These are phyloP conservation scores for Boletus smithii DNA, from an alignment of 1,284 basidiomycete genomes.

Conservation along the genomic window DNA sequence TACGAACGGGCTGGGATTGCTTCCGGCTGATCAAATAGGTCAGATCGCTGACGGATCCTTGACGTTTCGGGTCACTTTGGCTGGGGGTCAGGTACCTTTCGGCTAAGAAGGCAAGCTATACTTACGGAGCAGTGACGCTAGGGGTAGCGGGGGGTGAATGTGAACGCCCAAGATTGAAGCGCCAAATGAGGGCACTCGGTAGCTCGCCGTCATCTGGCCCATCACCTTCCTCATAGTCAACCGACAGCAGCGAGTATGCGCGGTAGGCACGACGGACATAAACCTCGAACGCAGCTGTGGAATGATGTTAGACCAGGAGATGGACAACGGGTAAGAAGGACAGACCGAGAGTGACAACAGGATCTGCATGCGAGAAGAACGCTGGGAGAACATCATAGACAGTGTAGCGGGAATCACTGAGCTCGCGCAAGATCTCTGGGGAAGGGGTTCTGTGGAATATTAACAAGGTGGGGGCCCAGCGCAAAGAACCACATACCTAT, in stretches of 20 bases:
- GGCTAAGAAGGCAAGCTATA: conserved; percentile 14
- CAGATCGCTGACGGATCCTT: conserved; percentile 91
- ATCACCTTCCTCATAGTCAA: conserved; percentile 93
- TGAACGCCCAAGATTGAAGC: conserved; percentile 88
- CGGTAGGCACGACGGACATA: conserved; percentile 96
- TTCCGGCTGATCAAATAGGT: conserved; percentile 84
- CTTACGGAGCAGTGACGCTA: conserved; percentile 62
- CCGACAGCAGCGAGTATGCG: conserved; percentile 87
- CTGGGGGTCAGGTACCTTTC: conserved; percentile 18
- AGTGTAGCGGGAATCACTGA: conserved; percentile 94
- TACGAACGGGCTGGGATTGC: conserved; percentile 83
- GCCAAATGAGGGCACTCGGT: conserved; percentile 84
- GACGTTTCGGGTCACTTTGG: conserved; percentile 47
- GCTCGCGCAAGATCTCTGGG: conserved; percentile 84
- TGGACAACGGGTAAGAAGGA: conserved; percentile 4
- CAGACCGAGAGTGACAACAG: conserved; percentile 79
- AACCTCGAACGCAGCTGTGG: conserved; percentile 87
- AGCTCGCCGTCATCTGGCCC: conserved; percentile 73
- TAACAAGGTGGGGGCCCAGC: not conserved
- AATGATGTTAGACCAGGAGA: conserved; percentile 8
- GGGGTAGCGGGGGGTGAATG: conserved; percentile 85
- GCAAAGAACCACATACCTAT: conserved; percentile 44
- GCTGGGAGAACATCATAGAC: conserved; percentile 96
- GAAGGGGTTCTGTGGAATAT: conserved; percentile 62
- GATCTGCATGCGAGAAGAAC: conserved; percentile 89